Percentiles rank a stretch among this genome's conserved stretches.
These are phyloP conservation scores for Musa beccarii DNA, from an alignment of 176 grass and related monocot species.

Conservation along the genomic window DNA sequence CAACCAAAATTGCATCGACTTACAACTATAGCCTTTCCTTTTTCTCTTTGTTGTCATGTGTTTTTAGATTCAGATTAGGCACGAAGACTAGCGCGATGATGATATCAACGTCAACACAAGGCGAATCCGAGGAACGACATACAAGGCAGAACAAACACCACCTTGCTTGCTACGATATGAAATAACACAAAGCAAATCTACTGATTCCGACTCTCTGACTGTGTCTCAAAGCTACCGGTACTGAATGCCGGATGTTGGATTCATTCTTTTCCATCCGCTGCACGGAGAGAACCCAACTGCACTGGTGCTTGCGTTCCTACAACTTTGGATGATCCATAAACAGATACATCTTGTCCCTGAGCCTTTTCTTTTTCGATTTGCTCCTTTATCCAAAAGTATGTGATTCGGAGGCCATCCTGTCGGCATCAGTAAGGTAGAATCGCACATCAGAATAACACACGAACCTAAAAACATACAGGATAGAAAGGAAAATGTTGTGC, in stretches of 20 bases:
- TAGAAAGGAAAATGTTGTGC: too few relatives aligned
- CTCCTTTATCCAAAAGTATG: conserved; percentile 19
- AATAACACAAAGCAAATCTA: not conserved
- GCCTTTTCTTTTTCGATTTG: conserved; percentile 17
- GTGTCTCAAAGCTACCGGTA: not conserved
- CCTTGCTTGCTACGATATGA: not conserved
- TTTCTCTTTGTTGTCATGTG: too few relatives aligned
- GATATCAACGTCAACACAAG: not conserved
- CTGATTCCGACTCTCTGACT: not conserved
- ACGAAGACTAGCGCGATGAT: too few relatives aligned
- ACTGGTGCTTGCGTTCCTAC: conserved; percentile 14
- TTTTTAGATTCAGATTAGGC: too few relatives aligned
- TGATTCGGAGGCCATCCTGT: conserved; percentile 13
- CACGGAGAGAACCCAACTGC: conserved; percentile 14
- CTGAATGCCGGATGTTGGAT: not conserved
- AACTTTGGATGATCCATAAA: conserved; percentile 20
- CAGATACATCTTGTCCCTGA: conserved; percentile 3
- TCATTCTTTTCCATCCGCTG: conserved; percentile 16
- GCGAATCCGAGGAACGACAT: not conserved
- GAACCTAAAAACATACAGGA: not conserved
- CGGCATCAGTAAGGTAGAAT: not conserved
- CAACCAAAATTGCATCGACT: too few relatives aligned
- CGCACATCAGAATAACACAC: not conserved
- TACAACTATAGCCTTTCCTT: too few relatives aligned
- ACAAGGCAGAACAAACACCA: not conserved